phyloP scores from a whole-genome alignment of 805 yeast species.

The Starmerella apis region DNA sequence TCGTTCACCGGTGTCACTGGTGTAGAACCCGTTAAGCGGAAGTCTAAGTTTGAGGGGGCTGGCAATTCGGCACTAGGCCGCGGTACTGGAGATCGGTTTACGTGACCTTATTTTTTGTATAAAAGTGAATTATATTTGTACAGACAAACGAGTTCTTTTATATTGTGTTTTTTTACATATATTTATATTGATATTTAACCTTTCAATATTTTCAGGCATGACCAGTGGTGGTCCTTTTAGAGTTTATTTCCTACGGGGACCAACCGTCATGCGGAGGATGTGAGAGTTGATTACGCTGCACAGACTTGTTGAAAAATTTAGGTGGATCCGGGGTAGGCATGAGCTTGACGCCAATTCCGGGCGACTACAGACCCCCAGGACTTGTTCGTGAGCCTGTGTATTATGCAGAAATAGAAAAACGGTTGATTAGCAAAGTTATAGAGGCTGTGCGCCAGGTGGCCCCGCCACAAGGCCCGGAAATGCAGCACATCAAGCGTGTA shows the following conservation, averaged over 20 bases:
- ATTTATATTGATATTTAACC: too few species aligned
- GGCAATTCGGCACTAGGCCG: slow-evolving; percentile 32
- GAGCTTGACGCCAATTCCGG: slow-evolving; percentile 18
- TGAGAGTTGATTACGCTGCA: neutral
- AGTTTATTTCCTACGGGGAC: too few species aligned
- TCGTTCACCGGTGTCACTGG: slow-evolving; percentile 29
- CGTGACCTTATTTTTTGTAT: too few species aligned
- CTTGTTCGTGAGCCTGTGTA: slow-evolving; percentile 23
- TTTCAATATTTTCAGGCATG: too few species aligned
- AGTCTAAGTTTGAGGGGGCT: slow-evolving; percentile 33
- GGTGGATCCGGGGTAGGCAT: neutral
- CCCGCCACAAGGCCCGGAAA: slow-evolving; percentile 29
- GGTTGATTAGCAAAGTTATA: slow-evolving; percentile 16
- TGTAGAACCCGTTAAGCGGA: slow-evolving; percentile 27
- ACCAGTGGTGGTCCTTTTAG: too few species aligned
- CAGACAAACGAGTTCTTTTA: too few species aligned
- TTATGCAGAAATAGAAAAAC: slow-evolving; percentile 18
- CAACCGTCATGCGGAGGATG: too few species aligned
- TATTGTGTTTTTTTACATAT: neutral
- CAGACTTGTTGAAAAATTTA: neutral
- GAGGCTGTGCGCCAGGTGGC: slow-evolving; percentile 25
- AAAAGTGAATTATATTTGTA: too few species aligned
- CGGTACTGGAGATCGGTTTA: slow-evolving; percentile 23
- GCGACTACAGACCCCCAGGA: slow-evolving; percentile 24
- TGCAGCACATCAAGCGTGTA: slow-evolving; percentile 33